Evolutionary conservation across 768 basidiomycete species (phyloP).

Genomic region (Macrolepiota fuliginosa): DNA sequence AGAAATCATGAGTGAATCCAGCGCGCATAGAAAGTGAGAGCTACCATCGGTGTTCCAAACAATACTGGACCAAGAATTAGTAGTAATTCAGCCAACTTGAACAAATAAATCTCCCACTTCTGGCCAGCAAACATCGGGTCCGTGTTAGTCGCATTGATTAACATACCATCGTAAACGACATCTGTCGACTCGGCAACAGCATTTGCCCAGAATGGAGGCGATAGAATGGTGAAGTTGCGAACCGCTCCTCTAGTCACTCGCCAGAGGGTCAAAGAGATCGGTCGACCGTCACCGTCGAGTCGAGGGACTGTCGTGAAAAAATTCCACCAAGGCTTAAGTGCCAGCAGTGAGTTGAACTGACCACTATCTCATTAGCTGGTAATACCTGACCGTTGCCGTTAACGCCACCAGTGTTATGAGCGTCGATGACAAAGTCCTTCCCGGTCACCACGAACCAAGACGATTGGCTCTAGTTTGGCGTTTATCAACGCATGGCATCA

Average conservation of each 20-base stretch:
- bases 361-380: too few species aligned
- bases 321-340: conserved; percentile 54
- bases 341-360: not conserved
- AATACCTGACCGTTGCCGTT: conserved; percentile 56
- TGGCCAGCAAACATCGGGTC: conserved; percentile 43
- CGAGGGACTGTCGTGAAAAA: conserved; percentile 41
- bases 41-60: conserved; percentile 62
- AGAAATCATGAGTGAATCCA: not conserved
- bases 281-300: conserved; percentile 55
- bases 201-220: conserved; percentile 63
- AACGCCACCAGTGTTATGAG: conserved; percentile 53
- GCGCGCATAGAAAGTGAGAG: not conserved
- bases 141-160: conserved; percentile 53
- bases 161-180: conserved; percentile 55
- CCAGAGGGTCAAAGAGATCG: conserved; percentile 51
- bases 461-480: conserved; percentile 43
- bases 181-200: conserved; percentile 47
- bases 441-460: conserved; percentile 66
- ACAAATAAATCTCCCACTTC: conserved; percentile 31
- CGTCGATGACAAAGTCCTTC: conserved; percentile 52
- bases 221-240: conserved; percentile 47
- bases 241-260: conserved; percentile 41
- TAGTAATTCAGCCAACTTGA: not conserved
- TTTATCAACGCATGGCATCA: not conserved
- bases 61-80: conserved; percentile 28